These are phyloP conservation scores for Thelonectria olida DNA, from an alignment of 2,329 filamentous ascomycete species.

Conservation along the genomic window DNA sequence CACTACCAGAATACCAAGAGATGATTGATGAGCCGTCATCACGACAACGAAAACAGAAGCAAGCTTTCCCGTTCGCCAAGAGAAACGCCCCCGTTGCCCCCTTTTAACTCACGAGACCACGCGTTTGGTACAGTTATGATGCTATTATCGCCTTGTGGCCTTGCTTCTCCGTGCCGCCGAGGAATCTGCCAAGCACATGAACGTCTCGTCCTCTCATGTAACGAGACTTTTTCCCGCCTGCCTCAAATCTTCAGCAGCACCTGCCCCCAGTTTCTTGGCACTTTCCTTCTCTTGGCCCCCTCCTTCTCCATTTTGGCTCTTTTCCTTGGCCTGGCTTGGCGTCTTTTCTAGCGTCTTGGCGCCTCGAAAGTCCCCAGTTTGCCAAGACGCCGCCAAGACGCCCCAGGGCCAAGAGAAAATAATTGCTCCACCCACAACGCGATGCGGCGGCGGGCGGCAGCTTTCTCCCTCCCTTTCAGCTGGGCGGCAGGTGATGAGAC, in stretches of 20 bases:
- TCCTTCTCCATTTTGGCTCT: neutral
- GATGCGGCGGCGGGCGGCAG: too few relatives aligned
- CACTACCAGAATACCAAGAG: neutral
- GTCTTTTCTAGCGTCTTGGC: slow-evolving; percentile 11
- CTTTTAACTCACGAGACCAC: neutral
- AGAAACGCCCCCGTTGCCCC: neutral
- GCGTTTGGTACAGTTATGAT: neutral
- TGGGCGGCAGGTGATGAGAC: neutral
- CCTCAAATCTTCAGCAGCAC: too few relatives aligned
- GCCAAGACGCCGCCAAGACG: slow-evolving; percentile 10
- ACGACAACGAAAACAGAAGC: slow-evolving; percentile 16
- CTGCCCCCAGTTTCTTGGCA: slow-evolving; percentile 11
- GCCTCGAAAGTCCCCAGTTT: neutral
- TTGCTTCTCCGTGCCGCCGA: neutral
- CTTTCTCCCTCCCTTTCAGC: too few relatives aligned
- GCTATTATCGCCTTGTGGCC: too few relatives aligned
- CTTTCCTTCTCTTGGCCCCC: neutral
- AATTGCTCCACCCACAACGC: neutral
- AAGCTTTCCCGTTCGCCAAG: slow-evolving; percentile 37
- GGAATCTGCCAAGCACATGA: too few relatives aligned
- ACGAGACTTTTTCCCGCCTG: too few relatives aligned
- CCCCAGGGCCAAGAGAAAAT: slow-evolving; percentile 7
- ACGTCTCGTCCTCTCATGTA: too few relatives aligned
- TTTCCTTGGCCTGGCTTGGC: too few relatives aligned
- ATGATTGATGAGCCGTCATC: neutral